Conservation (phyloP, 306 rosid genomes). For the Astragalus glycyphyllos region DNA sequence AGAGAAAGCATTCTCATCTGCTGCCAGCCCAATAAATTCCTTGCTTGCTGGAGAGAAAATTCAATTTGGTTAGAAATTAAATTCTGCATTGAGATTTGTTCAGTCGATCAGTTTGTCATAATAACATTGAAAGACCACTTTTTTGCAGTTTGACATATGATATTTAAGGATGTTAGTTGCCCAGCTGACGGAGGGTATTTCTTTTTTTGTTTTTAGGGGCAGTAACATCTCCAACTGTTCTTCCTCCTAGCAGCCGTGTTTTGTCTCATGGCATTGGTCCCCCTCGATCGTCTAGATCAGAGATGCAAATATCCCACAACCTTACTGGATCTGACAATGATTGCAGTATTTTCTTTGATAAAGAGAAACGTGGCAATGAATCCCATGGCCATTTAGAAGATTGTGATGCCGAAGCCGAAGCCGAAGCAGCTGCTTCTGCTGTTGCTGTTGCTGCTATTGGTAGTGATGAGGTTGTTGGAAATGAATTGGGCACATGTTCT, state of each 20-base stretch:
- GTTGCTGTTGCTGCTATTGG: slow-evolving; percentile 97
- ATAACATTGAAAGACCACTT: slow-evolving; percentile 8
- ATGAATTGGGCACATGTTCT: slow-evolving; percentile 65
- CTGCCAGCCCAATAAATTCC: slow-evolving; percentile 80
- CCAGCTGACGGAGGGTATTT: slow-evolving; percentile 23
- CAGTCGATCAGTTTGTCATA: slow-evolving; percentile 24
- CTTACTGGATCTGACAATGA: slow-evolving; percentile 71
- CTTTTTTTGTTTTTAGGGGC: slow-evolving; percentile 66
- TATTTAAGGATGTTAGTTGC: slow-evolving; percentile 33
- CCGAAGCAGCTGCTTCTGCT: slow-evolving; percentile 98
- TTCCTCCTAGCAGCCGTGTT: slow-evolving; percentile 63
- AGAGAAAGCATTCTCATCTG: slow-evolving; percentile 72
- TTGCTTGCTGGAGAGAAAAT: slow-evolving; percentile 98
- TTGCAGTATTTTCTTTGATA: slow-evolving; percentile 72
- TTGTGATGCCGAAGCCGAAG: slow-evolving; percentile 79
- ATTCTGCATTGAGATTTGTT: slow-evolving; percentile 20
- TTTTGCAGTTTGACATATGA: slow-evolving; percentile 15
- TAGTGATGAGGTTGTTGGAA: slow-evolving; percentile 79
- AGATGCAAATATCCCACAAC: slow-evolving; percentile 65
- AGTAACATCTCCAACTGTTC: slow-evolving; percentile 92
- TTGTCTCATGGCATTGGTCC: slow-evolving; percentile 78
- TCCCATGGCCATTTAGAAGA: slow-evolving; percentile 73
- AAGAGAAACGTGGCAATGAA: slow-evolving; percentile 66
- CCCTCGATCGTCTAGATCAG: slow-evolving; percentile 64
- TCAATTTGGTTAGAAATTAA: slow-evolving; percentile 83